A percentile compares a stretch with the other conserved stretches of the same genome.
phyloP scores from a whole-genome alignment of 1,284 basidiomycete genomes.

The Chondrostereum purpureum region DNA sequence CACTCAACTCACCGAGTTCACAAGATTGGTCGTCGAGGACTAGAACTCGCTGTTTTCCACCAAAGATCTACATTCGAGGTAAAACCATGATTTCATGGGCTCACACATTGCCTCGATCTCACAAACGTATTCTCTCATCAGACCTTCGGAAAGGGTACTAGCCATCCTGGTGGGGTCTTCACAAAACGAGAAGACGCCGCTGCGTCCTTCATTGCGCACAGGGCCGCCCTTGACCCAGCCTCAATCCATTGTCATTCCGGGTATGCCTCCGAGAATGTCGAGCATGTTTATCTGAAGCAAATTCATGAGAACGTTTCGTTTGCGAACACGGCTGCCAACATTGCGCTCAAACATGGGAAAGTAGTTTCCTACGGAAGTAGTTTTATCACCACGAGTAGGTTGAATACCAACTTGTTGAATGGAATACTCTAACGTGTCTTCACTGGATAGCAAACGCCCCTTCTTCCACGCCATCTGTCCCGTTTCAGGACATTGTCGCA shows the following conservation, averaged over 20 bases:
- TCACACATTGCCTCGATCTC: background rate
- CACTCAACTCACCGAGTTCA: background rate
- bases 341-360: conserved; percentile 33
- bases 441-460: conserved; percentile 24
- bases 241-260: conserved; percentile 29
- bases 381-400: conserved; percentile 40
- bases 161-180: conserved; percentile 24
- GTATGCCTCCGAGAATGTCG: conserved; percentile 22
- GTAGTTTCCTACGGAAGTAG: conserved; percentile 44
- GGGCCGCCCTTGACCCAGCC: conserved; percentile 22
- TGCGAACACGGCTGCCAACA: conserved; percentile 42
- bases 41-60: conserved; percentile 4
- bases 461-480: conserved; percentile 23
- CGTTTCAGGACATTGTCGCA: conserved; percentile 21
- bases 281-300: conserved; percentile 35
- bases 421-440: no score
- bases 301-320: conserved; percentile 36
- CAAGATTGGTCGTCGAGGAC: conserved; percentile 1
- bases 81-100: background rate
- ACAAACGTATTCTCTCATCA: conserved; percentile 13
- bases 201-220: conserved; percentile 26
- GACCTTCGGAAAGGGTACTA: conserved; percentile 39
- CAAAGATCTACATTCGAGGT: conserved; percentile 6
- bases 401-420: no score
- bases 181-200: conserved; percentile 25